Evolutionary conservation across 441 rosid genomes (phyloP).

Genomic region (Omphalea diandra): DNA sequence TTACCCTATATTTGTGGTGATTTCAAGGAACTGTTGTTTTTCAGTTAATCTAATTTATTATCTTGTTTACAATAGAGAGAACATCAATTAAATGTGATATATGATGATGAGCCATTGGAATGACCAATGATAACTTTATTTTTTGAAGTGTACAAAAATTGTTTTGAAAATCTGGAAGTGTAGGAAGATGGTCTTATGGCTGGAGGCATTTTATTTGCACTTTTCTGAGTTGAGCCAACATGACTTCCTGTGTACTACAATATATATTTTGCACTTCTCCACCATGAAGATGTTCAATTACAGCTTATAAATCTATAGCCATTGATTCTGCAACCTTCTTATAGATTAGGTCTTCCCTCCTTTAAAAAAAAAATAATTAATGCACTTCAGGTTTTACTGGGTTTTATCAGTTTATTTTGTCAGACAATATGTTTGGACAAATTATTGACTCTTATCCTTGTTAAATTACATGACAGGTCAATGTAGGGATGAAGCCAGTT

Average conservation of each 20-base stretch:
- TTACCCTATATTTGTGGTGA: background rate
- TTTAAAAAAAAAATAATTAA: too few relatives aligned
- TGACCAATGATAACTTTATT: background rate
- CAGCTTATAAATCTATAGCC: background rate
- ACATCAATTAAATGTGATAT: background rate
- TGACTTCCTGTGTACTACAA: too few relatives aligned
- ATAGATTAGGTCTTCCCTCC: background rate
- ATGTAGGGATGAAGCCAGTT: conserved; percentile 85
- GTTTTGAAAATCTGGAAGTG: background rate
- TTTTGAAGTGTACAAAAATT: background rate
- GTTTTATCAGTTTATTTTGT: background rate
- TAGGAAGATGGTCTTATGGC: background rate
- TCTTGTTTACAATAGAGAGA: background rate
- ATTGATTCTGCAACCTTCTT: background rate
- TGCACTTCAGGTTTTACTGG: background rate
- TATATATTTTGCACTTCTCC: background rate
- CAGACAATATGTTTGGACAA: background rate
- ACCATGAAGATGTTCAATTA: background rate
- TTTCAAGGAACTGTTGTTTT: background rate
- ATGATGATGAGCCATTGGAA: background rate
- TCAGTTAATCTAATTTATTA: background rate
- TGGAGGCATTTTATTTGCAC: background rate
- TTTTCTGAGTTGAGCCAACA: background rate
- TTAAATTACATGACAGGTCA: conserved; percentile 52
- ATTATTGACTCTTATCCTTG: background rate